These are phyloP conservation scores for Chaetomidium leptoderma DNA, from an alignment of 495 filamentous ascomycete species.

Conservation along the genomic window DNA sequence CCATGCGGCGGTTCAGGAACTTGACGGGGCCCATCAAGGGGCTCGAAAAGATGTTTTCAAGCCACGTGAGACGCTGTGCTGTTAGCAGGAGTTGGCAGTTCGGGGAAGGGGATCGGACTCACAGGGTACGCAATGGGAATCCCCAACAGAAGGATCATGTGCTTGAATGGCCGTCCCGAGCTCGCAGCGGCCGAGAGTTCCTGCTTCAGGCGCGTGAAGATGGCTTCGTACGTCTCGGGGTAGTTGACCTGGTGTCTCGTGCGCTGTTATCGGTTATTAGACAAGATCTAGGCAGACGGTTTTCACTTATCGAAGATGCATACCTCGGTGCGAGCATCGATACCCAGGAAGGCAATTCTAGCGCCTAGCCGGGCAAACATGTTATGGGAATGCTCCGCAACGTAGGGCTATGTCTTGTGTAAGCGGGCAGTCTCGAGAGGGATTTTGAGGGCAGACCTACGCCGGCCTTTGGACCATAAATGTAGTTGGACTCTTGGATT, in stretches of 20 bases:
- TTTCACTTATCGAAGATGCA: neutral
- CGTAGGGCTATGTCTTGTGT: constrained; percentile 52
- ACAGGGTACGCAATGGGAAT: constrained; percentile 91
- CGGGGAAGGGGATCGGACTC: constrained; percentile 17
- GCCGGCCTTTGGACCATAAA: constrained; percentile 71
- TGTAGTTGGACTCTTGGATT: constrained; percentile 65
- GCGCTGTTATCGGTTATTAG: constrained; percentile 43
- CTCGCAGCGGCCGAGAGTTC: constrained; percentile 58
- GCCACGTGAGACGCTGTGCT: constrained; percentile 77
- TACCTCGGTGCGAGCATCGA: constrained; percentile 81
- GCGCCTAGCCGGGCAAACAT: constrained; percentile 82
- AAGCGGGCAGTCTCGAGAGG: constrained; percentile 15
- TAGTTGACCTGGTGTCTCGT: constrained; percentile 91
- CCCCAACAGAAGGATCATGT: constrained; percentile 80
- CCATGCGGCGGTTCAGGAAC: constrained; percentile 86
- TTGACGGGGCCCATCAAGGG: constrained; percentile 81
- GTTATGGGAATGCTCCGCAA: constrained; percentile 72
- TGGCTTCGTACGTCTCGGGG: constrained; percentile 77
- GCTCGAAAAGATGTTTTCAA: constrained; percentile 80
- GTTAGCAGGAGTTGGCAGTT: neutral
- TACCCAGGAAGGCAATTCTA: constrained; percentile 76
- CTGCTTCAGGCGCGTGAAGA: constrained; percentile 63
- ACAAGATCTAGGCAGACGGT: neutral
- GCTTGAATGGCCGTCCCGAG: constrained; percentile 59
- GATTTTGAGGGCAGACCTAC: constrained; percentile 16